These are phyloP conservation scores for Ceratobasidium sp. DNA, from an alignment of 1,284 basidiomycete species.

Conservation along the genomic window DNA sequence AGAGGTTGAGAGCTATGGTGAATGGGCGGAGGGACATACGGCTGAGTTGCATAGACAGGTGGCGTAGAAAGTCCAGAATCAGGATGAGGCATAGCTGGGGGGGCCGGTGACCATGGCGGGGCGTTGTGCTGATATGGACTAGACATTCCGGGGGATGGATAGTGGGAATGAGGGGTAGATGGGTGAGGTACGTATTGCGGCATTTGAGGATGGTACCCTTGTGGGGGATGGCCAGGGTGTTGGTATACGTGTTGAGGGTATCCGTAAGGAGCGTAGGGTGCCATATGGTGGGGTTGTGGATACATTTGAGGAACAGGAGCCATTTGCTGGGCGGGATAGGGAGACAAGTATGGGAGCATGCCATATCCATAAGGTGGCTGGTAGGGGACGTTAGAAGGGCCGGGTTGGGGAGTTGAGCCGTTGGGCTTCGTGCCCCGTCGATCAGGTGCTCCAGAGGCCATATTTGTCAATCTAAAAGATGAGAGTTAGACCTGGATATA, in stretches of 20 bases:
- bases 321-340: constrained; percentile 24
- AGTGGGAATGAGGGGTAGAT: constrained; percentile 33
- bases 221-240: constrained; percentile 28
- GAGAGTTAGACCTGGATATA: background rate
- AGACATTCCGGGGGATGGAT: constrained; percentile 21
- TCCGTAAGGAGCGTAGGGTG: constrained; percentile 28
- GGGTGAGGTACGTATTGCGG: constrained; percentile 31
- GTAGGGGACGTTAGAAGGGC: constrained; percentile 19
- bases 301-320: constrained; percentile 27
- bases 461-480: constrained; percentile 6
- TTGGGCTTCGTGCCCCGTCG: constrained; percentile 26
- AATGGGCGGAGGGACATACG: constrained; percentile 20
- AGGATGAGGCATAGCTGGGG: constrained; percentile 19
- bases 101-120: constrained; percentile 25
- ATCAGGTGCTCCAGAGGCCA: constrained; percentile 39
- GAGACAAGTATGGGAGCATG: constrained; percentile 29
- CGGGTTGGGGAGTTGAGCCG: constrained; percentile 34
- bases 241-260: constrained; percentile 37
- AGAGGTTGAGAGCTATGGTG: constrained; percentile 23
- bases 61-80: constrained; percentile 39
- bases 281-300: constrained; percentile 13
- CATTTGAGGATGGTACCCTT: constrained; percentile 32
- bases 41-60: constrained; percentile 31
- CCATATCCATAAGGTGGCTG: constrained; percentile 32
- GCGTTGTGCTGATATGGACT: constrained; percentile 20